phyloP scores from a whole-genome alignment of 2,329 filamentous ascomycete species.

The Lachnellula willkommii region DNA sequence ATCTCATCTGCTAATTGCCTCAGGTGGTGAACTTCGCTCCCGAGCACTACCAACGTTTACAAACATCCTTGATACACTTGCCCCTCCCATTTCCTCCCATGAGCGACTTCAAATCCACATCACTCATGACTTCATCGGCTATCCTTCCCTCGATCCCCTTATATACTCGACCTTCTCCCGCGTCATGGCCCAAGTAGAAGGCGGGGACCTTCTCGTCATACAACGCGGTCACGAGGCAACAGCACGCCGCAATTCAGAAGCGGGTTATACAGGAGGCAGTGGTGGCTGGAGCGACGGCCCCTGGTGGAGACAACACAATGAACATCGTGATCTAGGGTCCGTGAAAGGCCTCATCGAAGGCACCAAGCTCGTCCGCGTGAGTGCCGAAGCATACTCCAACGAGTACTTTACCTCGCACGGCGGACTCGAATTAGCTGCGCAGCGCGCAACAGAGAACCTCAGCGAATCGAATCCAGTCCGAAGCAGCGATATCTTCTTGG shows the following conservation, averaged over 20 bases:
- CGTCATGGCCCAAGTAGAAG: slow-evolving; percentile 98
- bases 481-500: slow-evolving; percentile 89
- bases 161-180: slow-evolving; percentile 88
- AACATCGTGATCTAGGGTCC: slow-evolving; percentile 69
- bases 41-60: slow-evolving; percentile 92
- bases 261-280: slow-evolving; percentile 49
- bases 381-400: slow-evolving; percentile 77
- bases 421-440: slow-evolving; percentile 73
- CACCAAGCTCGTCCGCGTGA: slow-evolving; percentile 84
- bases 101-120: slow-evolving; percentile 96
- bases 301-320: slow-evolving; percentile 78
- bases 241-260: slow-evolving; percentile 59
- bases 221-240: slow-evolving; percentile 86
- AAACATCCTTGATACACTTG: slow-evolving; percentile 88
- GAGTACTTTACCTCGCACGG: slow-evolving; percentile 79
- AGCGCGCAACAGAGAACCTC: slow-evolving; percentile 70
- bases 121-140: slow-evolving; percentile 90
- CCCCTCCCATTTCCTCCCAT: slow-evolving; percentile 92
- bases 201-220: slow-evolving; percentile 87
- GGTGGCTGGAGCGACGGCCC: slow-evolving; percentile 88
- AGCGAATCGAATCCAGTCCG: slow-evolving; percentile 85
- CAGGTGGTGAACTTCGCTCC: slow-evolving; percentile 80
- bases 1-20: slow-evolving; percentile 9
- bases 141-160: slow-evolving; percentile 88
- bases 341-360: slow-evolving; percentile 79